phyloP scores from a whole-genome alignment of 164 flowering plant species.

The Vitis rupestris region DNA sequence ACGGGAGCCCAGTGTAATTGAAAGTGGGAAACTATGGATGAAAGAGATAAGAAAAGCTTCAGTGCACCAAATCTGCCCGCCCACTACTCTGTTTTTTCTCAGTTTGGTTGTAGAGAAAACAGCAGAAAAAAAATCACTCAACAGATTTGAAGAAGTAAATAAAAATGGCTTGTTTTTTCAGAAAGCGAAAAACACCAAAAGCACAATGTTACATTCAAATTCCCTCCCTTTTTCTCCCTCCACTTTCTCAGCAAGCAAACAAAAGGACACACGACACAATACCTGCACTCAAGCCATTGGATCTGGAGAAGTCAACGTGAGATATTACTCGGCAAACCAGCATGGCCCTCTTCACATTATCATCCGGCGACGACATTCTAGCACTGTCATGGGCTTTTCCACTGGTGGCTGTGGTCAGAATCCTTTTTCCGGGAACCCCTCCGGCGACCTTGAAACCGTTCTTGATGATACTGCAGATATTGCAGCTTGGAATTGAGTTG shows the following conservation, averaged over 20 bases:
- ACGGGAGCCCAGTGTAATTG: no score
- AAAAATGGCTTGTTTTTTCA: background rate
- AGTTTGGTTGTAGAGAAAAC: no score
- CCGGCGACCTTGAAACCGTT: conserved; percentile 61
- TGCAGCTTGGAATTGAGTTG: conserved; percentile 57
- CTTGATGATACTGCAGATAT: conserved; percentile 65
- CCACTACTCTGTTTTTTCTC: no score
- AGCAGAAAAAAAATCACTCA: no score
- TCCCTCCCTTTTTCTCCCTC: background rate
- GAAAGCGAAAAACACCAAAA: background rate
- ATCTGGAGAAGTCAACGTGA: conserved; percentile 26
- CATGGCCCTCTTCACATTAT: conserved; percentile 73
- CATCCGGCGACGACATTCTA: conserved; percentile 21
- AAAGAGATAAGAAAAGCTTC: no score
- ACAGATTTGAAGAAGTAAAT: background rate
- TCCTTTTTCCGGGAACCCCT: conserved; percentile 34
- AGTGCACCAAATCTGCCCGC: no score
- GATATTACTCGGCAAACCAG: conserved; percentile 84
- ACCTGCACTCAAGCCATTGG: conserved; percentile 38
- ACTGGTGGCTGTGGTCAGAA: conserved; percentile 78
- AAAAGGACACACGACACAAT: background rate
- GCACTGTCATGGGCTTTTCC: conserved; percentile 80
- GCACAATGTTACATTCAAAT: background rate
- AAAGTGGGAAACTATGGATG: no score
- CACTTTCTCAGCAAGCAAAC: background rate